Evolutionary conservation across 768 basidiomycete genomes (phyloP).

Genomic region (Mycena venus): DNA sequence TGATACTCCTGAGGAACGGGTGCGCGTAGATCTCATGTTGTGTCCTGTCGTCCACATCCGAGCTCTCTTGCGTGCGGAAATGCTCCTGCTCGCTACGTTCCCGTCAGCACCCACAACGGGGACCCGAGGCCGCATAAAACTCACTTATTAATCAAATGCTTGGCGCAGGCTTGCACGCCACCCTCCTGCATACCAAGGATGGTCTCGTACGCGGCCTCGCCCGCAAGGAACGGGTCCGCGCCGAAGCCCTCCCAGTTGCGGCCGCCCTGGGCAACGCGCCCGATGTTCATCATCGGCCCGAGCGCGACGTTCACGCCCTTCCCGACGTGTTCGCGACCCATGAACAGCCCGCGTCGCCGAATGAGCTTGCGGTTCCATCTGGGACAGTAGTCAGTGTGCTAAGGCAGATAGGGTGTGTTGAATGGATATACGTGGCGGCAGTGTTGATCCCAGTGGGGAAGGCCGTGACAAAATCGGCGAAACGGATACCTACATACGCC

Average conservation of each 20-base stretch:
- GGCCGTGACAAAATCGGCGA: constrained; percentile 77
- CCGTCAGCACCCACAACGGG: background rate
- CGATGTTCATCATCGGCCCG: constrained; percentile 91
- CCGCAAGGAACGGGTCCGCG: constrained; percentile 88
- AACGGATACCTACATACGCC: constrained; percentile 87
- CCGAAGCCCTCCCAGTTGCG: constrained; percentile 98
- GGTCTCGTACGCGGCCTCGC: constrained; percentile 85
- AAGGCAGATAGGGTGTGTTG: background rate
- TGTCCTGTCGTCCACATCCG: constrained; percentile 85
- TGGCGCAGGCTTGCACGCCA: constrained; percentile 90
- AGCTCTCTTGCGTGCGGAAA: constrained; percentile 65
- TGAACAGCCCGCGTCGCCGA: constrained; percentile 78
- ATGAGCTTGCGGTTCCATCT: constrained; percentile 86
- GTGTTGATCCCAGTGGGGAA: constrained; percentile 91
- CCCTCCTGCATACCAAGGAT: constrained; percentile 83
- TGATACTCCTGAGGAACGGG: constrained; percentile 77
- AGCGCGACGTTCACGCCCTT: constrained; percentile 90
- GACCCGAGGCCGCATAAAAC: constrained; percentile 33
- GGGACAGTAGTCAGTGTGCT: constrained; percentile 1
- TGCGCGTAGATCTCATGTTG: constrained; percentile 82
- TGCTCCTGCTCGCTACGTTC: constrained; percentile 75
- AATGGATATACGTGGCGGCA: constrained; percentile 76
- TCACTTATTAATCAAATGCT: constrained; percentile 85
- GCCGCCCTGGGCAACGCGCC: constrained; percentile 81
- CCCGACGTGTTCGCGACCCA: constrained; percentile 86